Evolutionary conservation across 345 rosid species (phyloP).

Genomic region (Turritis glabra): DNA sequence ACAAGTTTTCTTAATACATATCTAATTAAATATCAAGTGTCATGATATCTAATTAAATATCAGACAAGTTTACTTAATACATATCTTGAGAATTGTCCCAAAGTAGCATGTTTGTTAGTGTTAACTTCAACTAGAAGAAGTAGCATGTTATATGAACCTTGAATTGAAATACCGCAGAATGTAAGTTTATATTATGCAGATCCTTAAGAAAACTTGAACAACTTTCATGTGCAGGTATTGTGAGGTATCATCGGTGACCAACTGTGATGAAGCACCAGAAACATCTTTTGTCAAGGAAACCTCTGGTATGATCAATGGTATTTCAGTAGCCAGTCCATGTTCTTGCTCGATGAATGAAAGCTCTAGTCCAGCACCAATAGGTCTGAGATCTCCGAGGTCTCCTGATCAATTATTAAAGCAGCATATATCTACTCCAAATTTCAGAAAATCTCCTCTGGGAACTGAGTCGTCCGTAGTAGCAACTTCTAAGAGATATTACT

Average conservation of each 20-base stretch:
- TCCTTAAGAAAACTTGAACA: background rate
- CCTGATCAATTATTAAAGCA: slow-evolving; percentile 47
- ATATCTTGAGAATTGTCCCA: background rate
- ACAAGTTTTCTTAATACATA: slow-evolving; percentile 11
- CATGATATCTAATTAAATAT: no score
- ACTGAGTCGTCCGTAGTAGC: slow-evolving; percentile 37
- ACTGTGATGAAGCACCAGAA: slow-evolving; percentile 56
- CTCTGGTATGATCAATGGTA: slow-evolving; percentile 39
- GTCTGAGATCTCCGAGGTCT: slow-evolving; percentile 51
- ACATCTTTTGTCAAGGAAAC: slow-evolving; percentile 58
- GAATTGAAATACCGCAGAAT: background rate
- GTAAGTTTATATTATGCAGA: slow-evolving; percentile 1
- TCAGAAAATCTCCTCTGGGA: slow-evolving; percentile 37
- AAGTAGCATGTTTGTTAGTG: slow-evolving; percentile 1
- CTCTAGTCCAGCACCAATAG: slow-evolving; percentile 47
- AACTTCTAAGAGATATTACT: slow-evolving; percentile 52
- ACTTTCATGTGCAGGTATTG: slow-evolving; percentile 52
- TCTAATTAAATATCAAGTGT: no score
- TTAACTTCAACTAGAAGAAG: slow-evolving; percentile 19
- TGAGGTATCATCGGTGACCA: slow-evolving; percentile 41
- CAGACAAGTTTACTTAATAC: slow-evolving; percentile 6
- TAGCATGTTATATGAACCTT: slow-evolving; percentile 19
- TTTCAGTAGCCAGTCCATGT: slow-evolving; percentile 48
- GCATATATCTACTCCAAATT: slow-evolving; percentile 43
- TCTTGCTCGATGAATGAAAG: slow-evolving; percentile 50